Conservation (phyloP, 2,329 filamentous ascomycete genomes). For the Rhytidhysteron rufulum region DNA sequence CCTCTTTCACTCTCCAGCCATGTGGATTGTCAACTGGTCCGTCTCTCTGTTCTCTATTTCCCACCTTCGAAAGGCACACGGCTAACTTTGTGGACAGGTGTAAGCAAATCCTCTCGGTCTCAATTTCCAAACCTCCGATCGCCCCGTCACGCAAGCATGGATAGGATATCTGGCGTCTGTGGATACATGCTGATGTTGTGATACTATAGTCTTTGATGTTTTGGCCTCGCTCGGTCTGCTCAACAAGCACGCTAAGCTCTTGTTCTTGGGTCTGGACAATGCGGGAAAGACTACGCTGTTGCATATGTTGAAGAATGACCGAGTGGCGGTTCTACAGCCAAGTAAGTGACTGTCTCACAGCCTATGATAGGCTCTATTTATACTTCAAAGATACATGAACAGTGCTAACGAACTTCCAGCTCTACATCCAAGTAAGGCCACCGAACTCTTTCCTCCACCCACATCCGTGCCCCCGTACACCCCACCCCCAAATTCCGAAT, state of each 20-base stretch:
- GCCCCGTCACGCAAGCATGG: constrained; percentile 3
- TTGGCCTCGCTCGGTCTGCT: constrained; percentile 80
- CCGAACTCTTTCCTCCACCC: not conserved
- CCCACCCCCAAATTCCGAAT: not conserved
- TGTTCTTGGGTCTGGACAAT: constrained; percentile 56
- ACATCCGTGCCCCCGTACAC: not conserved
- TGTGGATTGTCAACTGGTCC: constrained; percentile 93
- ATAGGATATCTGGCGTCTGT: constrained; percentile 3
- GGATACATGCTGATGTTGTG: not conserved
- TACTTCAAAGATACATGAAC: constrained; percentile 1
- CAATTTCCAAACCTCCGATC: constrained; percentile 1
- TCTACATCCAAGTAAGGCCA: constrained; percentile 76
- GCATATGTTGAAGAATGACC: constrained; percentile 90
- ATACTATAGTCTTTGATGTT: constrained; percentile 72
- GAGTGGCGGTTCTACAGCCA: constrained; percentile 80
- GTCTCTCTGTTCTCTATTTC: constrained; percentile 2
- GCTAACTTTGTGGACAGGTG: constrained; percentile 17
- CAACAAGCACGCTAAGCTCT: constrained; percentile 76
- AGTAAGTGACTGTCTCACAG: constrained; percentile 14
- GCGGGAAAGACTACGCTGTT: constrained; percentile 91
- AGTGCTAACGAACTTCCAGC: constrained; percentile 30
- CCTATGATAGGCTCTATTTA: not conserved
- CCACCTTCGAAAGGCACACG: not conserved
- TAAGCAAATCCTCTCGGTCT: constrained; percentile 16
- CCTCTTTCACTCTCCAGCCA: constrained; percentile 36